These are phyloP conservation scores for Petunia axillaris DNA, from an alignment of 257 asterid genomes.

Conservation along the genomic window DNA sequence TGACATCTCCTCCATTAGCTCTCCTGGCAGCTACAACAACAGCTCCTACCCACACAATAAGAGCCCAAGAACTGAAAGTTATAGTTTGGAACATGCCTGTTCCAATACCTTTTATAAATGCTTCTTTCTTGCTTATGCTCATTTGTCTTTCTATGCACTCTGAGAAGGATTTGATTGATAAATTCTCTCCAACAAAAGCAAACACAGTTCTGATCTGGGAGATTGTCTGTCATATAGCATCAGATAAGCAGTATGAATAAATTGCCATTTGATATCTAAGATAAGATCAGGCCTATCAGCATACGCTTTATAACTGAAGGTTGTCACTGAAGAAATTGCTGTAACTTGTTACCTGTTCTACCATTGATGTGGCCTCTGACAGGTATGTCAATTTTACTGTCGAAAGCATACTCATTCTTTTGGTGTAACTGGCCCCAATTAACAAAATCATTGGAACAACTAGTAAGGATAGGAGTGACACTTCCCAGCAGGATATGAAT, in stretches of 20 bases:
- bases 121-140: conserved; percentile 56
- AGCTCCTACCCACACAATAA: conserved; percentile 89
- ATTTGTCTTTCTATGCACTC: conserved; percentile 63
- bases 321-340: neutral
- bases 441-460: conserved; percentile 72
- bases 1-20: conserved; percentile 76
- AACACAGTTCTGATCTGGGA: conserved; percentile 85
- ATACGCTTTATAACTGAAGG: conserved; percentile 6
- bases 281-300: conserved; percentile 11
- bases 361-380: conserved; percentile 75
- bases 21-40: conserved; percentile 59
- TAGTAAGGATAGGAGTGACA: conserved; percentile 69
- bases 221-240: conserved; percentile 55
- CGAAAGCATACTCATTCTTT: conserved; percentile 66
- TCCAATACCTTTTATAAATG: conserved; percentile 75
- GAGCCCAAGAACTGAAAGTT: conserved; percentile 82
- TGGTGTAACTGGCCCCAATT: conserved; percentile 72
- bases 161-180: conserved; percentile 59
- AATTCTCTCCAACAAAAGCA: conserved; percentile 77
- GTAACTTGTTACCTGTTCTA: conserved; percentile 65
- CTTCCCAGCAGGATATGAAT: conserved; percentile 79
- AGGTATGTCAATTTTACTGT: conserved; percentile 60
- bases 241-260: conserved; percentile 21
- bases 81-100: conserved; percentile 83
- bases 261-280: neutral